These are phyloP conservation scores for Marchantia polymorpha DNA, from an alignment of 225 moss, liverwort and hornwort species.

Conservation along the genomic window DNA sequence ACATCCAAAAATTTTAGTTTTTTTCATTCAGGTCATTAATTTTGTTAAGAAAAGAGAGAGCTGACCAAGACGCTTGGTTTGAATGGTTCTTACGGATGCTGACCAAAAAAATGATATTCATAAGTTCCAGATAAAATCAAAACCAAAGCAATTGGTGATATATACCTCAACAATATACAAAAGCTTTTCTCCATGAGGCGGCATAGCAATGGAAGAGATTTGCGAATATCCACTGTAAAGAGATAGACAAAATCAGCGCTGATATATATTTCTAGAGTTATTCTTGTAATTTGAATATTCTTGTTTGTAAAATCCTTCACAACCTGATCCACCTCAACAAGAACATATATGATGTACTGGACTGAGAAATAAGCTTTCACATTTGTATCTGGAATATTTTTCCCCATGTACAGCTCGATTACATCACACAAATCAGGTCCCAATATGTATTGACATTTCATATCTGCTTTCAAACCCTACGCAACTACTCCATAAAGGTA, in stretches of 20 bases:
- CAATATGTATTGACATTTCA: no score
- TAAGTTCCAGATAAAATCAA: not conserved
- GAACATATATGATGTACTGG: not conserved
- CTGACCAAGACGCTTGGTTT: not conserved
- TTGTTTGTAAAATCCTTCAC: not conserved
- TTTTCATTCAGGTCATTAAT: not conserved
- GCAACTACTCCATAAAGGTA: not conserved
- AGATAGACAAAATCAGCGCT: constrained; percentile 4
- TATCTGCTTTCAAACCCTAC: not conserved
- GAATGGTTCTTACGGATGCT: not conserved
- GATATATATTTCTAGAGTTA: not conserved
- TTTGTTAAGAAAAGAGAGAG: not conserved
- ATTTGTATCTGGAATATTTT: no score
- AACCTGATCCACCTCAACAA: not conserved
- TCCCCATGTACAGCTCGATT: no score
- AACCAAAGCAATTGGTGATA: not conserved
- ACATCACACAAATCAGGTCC: no score
- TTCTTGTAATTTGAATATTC: not conserved
- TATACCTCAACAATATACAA: constrained; percentile 59
- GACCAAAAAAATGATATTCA: not conserved
- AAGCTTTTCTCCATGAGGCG: constrained; percentile 50
- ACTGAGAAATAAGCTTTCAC: not conserved
- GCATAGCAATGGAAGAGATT: constrained; percentile 52
- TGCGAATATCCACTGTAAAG: constrained; percentile 55
- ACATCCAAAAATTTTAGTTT: not conserved